These are phyloP conservation scores for Rhizophagus clarus DNA, from an alignment of 192 early-diverging fungal genomes.

Conservation along the genomic window DNA sequence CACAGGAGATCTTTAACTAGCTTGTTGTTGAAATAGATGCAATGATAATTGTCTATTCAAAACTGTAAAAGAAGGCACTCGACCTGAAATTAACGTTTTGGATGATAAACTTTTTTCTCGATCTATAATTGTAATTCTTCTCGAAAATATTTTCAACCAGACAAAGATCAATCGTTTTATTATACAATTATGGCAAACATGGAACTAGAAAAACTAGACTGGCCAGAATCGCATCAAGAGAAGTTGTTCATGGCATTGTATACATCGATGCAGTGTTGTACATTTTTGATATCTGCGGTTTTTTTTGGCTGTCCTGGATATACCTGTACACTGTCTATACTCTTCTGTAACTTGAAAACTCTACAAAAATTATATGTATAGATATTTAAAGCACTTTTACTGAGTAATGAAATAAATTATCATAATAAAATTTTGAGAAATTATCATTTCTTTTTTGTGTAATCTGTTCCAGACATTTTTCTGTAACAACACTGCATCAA, in stretches of 20 bases:
- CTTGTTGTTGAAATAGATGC: too few species aligned
- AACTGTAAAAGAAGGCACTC: constrained; percentile 14
- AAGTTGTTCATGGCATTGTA: constrained; percentile 26
- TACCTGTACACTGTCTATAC: too few species aligned
- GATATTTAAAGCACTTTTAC: too few species aligned
- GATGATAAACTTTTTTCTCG: constrained; percentile 17
- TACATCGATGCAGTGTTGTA: constrained; percentile 28
- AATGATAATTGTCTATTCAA: not conserved
- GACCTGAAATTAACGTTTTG: not conserved
- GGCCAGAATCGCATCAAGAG: constrained; percentile 12
- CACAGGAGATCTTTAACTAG: not conserved
- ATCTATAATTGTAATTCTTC: not conserved
- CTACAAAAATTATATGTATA: too few species aligned
- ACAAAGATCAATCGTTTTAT: not conserved
- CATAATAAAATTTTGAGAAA: too few species aligned
- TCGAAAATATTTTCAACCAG: constrained; percentile 28
- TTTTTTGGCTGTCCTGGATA: too few species aligned
- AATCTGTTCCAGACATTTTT: too few species aligned
- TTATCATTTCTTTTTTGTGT: too few species aligned
- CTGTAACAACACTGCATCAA: too few species aligned
- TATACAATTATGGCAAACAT: constrained; percentile 13
- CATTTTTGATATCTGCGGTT: too few species aligned
- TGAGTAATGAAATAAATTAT: too few species aligned
- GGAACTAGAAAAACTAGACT: constrained; percentile 31
- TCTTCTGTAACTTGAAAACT: too few species aligned